phyloP scores from a whole-genome alignment of 2,329 filamentous ascomycete species.

The Scedosporium dehoogii region DNA sequence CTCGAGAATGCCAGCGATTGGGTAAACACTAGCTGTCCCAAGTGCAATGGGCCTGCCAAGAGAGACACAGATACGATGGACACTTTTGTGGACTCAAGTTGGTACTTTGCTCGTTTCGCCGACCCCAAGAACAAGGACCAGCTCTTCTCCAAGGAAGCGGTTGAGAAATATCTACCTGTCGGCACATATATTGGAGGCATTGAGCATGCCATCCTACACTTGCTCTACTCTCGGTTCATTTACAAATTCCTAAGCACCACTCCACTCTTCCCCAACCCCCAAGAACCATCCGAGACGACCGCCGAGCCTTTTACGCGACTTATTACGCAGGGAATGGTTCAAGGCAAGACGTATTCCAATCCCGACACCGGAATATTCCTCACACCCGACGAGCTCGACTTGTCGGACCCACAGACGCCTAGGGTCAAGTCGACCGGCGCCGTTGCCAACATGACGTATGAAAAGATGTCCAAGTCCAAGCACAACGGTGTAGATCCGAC shows the following conservation, averaged over 20 bases:
- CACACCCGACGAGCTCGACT: slow-evolving; percentile 63
- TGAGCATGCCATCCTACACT: slow-evolving; percentile 82
- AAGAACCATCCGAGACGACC: slow-evolving; percentile 23
- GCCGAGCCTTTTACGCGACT: slow-evolving; percentile 71
- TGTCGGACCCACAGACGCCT: slow-evolving; percentile 44
- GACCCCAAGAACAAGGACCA: slow-evolving; percentile 55
- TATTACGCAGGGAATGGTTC: slow-evolving; percentile 87
- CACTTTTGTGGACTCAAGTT: slow-evolving; percentile 90
- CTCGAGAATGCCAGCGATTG: slow-evolving; percentile 63
- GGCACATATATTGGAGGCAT: slow-evolving; percentile 85
- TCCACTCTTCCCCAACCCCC: slow-evolving; percentile 31
- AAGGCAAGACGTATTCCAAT: slow-evolving; percentile 73
- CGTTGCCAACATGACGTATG: slow-evolving; percentile 54
- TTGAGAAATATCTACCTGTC: slow-evolving; percentile 54
- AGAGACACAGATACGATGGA: slow-evolving; percentile 94
- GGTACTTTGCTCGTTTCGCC: slow-evolving; percentile 79
- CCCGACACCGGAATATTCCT: slow-evolving; percentile 68
- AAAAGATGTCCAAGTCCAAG: slow-evolving; percentile 96
- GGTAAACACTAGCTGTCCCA: slow-evolving; percentile 66
- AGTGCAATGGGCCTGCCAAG: slow-evolving; percentile 59
- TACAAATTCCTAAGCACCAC: slow-evolving; percentile 70
- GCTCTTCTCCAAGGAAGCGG: slow-evolving; percentile 52
- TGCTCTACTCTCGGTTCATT: slow-evolving; percentile 82
- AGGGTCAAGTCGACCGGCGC: slow-evolving; percentile 52
- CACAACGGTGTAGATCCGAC: slow-evolving; percentile 82